Percentiles rank a stretch among this genome's conserved stretches.
Conservation (phyloP, 495 filamentous ascomycete genomes). For the Daldinia concentrica region DNA sequence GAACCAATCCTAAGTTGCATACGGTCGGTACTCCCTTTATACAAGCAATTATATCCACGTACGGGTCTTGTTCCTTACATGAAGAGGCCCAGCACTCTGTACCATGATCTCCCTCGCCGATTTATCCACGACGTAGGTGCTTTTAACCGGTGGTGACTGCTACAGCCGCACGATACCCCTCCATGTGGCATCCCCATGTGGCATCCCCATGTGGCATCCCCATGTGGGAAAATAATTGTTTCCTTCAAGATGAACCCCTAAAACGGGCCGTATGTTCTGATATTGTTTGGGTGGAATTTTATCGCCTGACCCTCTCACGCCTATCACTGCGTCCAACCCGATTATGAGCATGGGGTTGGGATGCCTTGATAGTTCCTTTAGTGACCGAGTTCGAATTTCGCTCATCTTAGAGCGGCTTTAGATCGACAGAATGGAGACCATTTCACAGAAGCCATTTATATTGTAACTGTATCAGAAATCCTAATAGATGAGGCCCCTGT, state of each 20-base stretch:
- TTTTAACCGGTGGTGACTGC: conserved; percentile 40
- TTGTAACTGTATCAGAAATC: neutral
- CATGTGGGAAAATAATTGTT: conserved; percentile 20
- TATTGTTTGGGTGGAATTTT: conserved; percentile 25
- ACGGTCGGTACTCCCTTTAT: conserved; percentile 30
- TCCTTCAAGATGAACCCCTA: conserved; percentile 24
- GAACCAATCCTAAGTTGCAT: conserved; percentile 27
- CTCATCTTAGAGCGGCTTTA: neutral
- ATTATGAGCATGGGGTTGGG: neutral
- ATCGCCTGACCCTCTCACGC: conserved; percentile 23
- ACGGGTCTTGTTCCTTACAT: conserved; percentile 39
- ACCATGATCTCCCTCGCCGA: conserved; percentile 36
- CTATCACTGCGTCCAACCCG: neutral
- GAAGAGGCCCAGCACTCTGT: conserved; percentile 28
- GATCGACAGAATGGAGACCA: conserved; percentile 20
- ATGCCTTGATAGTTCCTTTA: neutral
- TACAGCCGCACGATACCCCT: conserved; percentile 26
- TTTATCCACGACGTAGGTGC: conserved; percentile 37
- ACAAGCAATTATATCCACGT: conserved; percentile 23
- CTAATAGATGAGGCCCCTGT: neutral
- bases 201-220: conserved; percentile 31
- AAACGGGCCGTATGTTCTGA: conserved; percentile 34
- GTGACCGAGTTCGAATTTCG: conserved; percentile 3
- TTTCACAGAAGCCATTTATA: neutral
- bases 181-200: conserved; percentile 29